Base-by-base conservation (phyloP, 768 basidiomycete species). In the Tulasnella sp. region DNA sequence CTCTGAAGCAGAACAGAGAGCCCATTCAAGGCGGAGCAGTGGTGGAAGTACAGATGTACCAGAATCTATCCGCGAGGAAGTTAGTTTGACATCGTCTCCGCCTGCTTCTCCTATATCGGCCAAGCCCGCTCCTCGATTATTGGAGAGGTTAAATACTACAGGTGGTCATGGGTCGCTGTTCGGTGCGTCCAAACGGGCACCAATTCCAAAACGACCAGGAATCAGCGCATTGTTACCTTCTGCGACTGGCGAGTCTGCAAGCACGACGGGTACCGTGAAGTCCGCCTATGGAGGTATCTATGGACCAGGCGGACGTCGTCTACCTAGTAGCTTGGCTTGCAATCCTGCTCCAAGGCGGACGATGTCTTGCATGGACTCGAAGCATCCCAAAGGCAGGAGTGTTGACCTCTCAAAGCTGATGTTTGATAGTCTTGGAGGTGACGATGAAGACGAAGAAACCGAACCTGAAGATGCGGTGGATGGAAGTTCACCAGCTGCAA, bases 41-140 rank as follows among this genome's bases (percentile, higher is more conserved):
- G n/a, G n/a, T n/a, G n/a, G n/a, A n/a, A 46, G 54, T 24, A 53
- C 55, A 45, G 53, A 54, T 19, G 51, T 53, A 39, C 37, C 53
- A 58, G 20, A 8, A 78, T 78, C 3, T 73, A 77, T 31, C 75
- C 76, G 19, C 67, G 67, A 61, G 57, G 42, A 67, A n/a, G 62
- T 66, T 28, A 72, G 71, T 2, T 75, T 50, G 15, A 63, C 59
- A 29, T 81, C 56, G 67, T 80, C 57, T 68, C 75, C 53, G 64
- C 75, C 67, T 47, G 69, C 59, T 62, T 73, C 66, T 57, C 76
- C 65, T 41, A 79, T 66, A 48, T 75, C 59, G 45, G 1, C 34
- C 10, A 68, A 59, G 50, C 69, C 66, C 69, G 78, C 27, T n/a
- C 6, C 39, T 16, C 12, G 34, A 13, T 25, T 25, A n/a, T 63